A percentile compares a stretch with the other conserved stretches of the same genome.
phyloP scores from a whole-genome alignment of 1,284 basidiomycete species.

The Coniophora puteana region DNA sequence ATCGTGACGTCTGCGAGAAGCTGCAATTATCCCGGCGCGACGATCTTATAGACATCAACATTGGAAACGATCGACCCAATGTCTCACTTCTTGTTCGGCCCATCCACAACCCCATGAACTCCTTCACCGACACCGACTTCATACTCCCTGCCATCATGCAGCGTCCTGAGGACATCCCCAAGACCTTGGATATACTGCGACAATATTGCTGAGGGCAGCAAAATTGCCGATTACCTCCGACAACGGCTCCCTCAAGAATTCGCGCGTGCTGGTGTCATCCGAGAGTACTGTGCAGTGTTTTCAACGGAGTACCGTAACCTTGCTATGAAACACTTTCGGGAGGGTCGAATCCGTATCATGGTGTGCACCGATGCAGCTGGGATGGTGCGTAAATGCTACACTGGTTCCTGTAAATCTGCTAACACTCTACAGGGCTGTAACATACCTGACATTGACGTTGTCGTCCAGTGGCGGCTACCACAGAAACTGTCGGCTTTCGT shows the following conservation, averaged over 20 bases:
- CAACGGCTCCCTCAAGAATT: constrained; percentile 17
- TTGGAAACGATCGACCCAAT: constrained; percentile 37
- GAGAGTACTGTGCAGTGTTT: constrained; percentile 25
- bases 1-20: constrained; percentile 26
- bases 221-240: constrained; percentile 24
- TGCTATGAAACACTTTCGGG: constrained; percentile 14
- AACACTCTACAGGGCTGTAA: constrained; percentile 11
- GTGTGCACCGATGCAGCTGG: constrained; percentile 18
- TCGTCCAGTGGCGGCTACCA: constrained; percentile 11
- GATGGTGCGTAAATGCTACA: constrained; percentile 12
- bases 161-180: constrained; percentile 10
- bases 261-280: constrained; percentile 17
- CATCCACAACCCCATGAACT: constrained; percentile 33
- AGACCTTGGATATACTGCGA: constrained; percentile 28
- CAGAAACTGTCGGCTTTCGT: not conserved
- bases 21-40: constrained; percentile 25
- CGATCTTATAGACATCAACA: constrained; percentile 19
- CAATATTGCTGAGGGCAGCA: constrained; percentile 18
- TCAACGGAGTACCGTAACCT: constrained; percentile 13
- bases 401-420: not conserved
- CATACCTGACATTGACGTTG: constrained; percentile 14
- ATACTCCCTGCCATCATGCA: constrained; percentile 21
- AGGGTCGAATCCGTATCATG: constrained; percentile 11
- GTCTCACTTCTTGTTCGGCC: constrained; percentile 34
- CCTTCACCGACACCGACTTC: constrained; percentile 34